Evolutionary conservation across 495 filamentous ascomycete genomes (phyloP), one percentile per base, ranked within the genome.

Genomic region (Antarctomyces pellizariae): DNA sequence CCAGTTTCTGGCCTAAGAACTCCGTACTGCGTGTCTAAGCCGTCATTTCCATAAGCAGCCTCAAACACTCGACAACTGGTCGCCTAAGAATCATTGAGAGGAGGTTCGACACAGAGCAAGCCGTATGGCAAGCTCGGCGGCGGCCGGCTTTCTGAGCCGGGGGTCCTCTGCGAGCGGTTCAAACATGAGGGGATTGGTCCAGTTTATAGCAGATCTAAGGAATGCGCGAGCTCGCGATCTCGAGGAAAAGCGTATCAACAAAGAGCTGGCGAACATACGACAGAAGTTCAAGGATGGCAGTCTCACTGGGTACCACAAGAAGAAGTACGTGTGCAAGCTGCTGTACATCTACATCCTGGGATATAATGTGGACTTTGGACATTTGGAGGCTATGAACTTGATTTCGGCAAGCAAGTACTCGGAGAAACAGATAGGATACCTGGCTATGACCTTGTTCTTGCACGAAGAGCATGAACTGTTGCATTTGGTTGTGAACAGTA

Each of bases 261-360:
- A 99, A 52, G 89, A 99, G 55, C 57, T 95, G 43, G 89, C 89
- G 43, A 99, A 99, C 42, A 95, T 99, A 49, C 68, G 86, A 58
- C 71, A 25, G 25, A 32, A 23, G 27, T 24, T 30, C 12, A 39
- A 60, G 70, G 74, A 83, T 47, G 83, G 82, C 20, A 75, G 59
- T 45, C 54, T 95, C 15, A 90, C 72, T 49, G 89, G 89, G 26
- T 99, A 99, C 42, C 77, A 91, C 51, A 91, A 89, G 62, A 99
- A 99, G 64, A 99, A 99, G 75, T 99, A 99, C 45, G 89, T 99
- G 24, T 99, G 89, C 75, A 97, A 97, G 68, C 63, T 99, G 36
- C 64, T 99, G 24, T 99, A 99, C 44, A 93, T 99, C 39, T 99
- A 99, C 47, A 99, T 99, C 31, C 69, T 95, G 26, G 89, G 89